These are phyloP conservation scores for Alternaria atra DNA, from an alignment of 2,329 filamentous ascomycete species.

Conservation along the genomic window DNA sequence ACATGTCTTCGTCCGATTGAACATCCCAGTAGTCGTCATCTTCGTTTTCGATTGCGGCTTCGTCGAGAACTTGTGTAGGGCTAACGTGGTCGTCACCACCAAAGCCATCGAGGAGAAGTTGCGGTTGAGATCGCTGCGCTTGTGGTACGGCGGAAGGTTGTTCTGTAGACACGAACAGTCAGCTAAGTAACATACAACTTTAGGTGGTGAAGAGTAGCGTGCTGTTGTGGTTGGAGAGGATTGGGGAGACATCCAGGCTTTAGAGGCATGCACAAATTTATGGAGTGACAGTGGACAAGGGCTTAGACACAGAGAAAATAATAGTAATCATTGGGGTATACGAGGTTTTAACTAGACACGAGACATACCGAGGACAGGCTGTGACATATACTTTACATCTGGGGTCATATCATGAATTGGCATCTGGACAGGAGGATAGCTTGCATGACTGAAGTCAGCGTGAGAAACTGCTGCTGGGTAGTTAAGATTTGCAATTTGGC, in stretches of 20 bases:
- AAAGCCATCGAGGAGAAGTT: conserved; percentile 40
- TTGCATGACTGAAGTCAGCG: conserved; percentile 39
- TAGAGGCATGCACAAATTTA: conserved; percentile 20
- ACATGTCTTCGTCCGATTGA: conserved; percentile 58
- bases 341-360: conserved; percentile 49
- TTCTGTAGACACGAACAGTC: conserved; percentile 35
- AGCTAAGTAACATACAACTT: conserved; percentile 22
- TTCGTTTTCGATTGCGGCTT: conserved; percentile 54
- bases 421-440: conserved; percentile 46
- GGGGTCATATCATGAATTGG: conserved; percentile 45
- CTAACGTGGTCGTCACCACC: conserved; percentile 53
- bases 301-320: conserved; percentile 30
- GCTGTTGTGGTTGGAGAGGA: neutral
- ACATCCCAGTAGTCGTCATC: conserved; percentile 62
- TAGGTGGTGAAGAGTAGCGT: neutral
- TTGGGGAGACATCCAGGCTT: conserved; percentile 2
- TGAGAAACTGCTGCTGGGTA: conserved; percentile 35
- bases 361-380: conserved; percentile 53
- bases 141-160: conserved; percentile 28
- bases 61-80: conserved; percentile 48
- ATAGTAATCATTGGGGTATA: conserved; percentile 47
- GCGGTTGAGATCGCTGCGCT: conserved; percentile 23
- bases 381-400: conserved; percentile 51
- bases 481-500: conserved; percentile 33
- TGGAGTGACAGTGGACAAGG: conserved; percentile 5